Base-by-base conservation (phyloP, 176 grass and related monocot genomes). In the Otatea glauca region DNA sequence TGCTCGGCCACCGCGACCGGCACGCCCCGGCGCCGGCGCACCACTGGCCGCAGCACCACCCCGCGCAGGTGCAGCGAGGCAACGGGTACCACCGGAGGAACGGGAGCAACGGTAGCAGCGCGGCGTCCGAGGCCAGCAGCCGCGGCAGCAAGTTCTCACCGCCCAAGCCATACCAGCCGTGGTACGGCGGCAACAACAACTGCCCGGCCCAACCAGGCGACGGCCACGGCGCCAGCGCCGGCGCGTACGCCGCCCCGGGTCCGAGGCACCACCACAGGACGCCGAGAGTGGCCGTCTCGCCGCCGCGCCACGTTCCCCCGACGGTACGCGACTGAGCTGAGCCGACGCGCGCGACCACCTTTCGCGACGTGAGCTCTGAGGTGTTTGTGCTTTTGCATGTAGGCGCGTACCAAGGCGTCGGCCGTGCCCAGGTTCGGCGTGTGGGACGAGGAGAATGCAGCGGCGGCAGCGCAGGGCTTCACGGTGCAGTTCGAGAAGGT, bases 401-500 rank as follows among this genome's bases (percentile, higher is more conserved):
- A 90, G 88, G 83, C 61, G 51, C 80, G 75, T 25, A 56, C 68
- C 59, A 94, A 84, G 85, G 42, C 84, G 35, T 79, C 84, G 49
- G 85, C 87, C 21, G 90, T 94, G 58, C 92, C 92, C 3, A 83
- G 60, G 67, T 94, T 94, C 81, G 92, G 92, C 44, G 90, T 88
- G 70, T 94, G 92, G 92, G 92, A 92, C 69, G 92, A 92, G 58
- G 48, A 85, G 51, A 88, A 92, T 81, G 79, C 69, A 68, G 72
- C 64, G 60, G 48, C 65, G 61, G 87, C 84, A 17, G 89, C 77
- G 83, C 87, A 91, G 78, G 90, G 90, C 3, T 94, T 88, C 84
- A 94, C 92, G 65, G 85, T 92, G 87, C 92, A 94, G 90, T 94
- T 94, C 83, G 92, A 94, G 21, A 94, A 92, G 85, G 85, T 94